Evolutionary conservation across 768 basidiomycete species (phyloP).

Genomic region (Rhodocollybia butyracea): DNA sequence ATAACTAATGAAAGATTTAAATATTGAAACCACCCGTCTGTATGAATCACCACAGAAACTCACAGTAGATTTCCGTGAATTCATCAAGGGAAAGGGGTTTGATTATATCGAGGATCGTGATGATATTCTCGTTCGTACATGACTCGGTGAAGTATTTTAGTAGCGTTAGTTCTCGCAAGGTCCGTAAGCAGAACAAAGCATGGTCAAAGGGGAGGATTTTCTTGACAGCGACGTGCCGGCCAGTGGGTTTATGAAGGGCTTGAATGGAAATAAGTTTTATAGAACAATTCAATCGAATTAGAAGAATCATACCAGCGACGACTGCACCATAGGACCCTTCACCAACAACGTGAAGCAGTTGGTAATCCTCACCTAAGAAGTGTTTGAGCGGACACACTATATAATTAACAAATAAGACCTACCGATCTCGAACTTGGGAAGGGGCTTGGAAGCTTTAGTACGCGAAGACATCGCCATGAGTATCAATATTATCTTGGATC

Average conservation of each 20-base stretch:
- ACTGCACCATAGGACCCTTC: constrained; percentile 96
- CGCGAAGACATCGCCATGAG: constrained; percentile 50
- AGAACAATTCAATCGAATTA: no score
- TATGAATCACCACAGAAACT: constrained; percentile 29
- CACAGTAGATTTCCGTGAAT: constrained; percentile 84
- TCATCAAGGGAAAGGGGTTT: constrained; percentile 75
- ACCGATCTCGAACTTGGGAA: constrained; percentile 76
- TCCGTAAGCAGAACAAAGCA: constrained; percentile 90
- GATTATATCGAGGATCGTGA: constrained; percentile 44
- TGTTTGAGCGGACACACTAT: constrained; percentile 8
- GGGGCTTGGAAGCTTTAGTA: constrained; percentile 57
- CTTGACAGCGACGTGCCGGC: constrained; percentile 95
- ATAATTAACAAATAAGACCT: constrained; percentile 11
- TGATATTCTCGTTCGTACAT: constrained; percentile 85
- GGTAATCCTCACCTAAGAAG: constrained; percentile 67
- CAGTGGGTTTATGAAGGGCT: constrained; percentile 84
- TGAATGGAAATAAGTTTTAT: no score
- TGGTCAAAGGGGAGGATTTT: constrained; percentile 95
- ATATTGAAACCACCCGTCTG: background rate
- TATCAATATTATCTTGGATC: constrained; percentile 52
- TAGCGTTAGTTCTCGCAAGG: constrained; percentile 84
- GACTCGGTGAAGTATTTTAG: constrained; percentile 84
- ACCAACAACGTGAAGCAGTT: constrained; percentile 83
- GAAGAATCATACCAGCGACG: no score
- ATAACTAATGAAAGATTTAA: constrained; percentile 49